Evolutionary conservation across 345 rosid genomes (phyloP).

Genomic region (Sisymbrium irio): DNA sequence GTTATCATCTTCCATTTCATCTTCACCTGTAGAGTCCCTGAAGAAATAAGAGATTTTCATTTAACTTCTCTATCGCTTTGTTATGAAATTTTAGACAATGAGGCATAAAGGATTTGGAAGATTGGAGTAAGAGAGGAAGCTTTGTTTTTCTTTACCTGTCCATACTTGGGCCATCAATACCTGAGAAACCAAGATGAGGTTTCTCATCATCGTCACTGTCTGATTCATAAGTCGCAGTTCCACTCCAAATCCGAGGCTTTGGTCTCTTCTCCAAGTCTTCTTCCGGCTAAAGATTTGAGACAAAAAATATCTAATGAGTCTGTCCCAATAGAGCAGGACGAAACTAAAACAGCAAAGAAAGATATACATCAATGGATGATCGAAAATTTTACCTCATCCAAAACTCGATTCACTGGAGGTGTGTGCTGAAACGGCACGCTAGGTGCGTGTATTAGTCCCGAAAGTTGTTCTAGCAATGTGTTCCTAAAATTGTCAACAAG

Average conservation of each 20-base stretch:
- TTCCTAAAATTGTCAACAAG: conserved; percentile 36
- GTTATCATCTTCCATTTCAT: conserved; percentile 48
- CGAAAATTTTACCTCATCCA: conserved; percentile 28
- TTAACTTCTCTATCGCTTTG: not conserved
- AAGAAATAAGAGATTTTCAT: not conserved
- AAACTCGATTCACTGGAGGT: conserved; percentile 37
- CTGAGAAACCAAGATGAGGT: conserved; percentile 39
- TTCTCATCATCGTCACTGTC: conserved; percentile 75
- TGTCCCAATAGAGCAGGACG: not conserved
- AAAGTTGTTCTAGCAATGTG: conserved; percentile 39
- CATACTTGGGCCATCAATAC: conserved; percentile 33
- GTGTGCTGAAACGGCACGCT: conserved; percentile 42
- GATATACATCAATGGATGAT: not conserved
- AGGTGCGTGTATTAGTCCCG: conserved; percentile 37
- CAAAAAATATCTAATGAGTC: conserved; percentile 6
- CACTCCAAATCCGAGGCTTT: conserved; percentile 84
- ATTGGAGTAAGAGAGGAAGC: not conserved
- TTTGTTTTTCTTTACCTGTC: conserved; percentile 31
- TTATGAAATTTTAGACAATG: conserved; percentile 2
- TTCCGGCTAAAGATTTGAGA: conserved; percentile 25
- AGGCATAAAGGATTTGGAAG: conserved; percentile 1
- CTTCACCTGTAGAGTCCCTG: conserved; percentile 37
- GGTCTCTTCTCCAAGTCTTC: conserved; percentile 41
- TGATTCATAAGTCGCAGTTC: conserved; percentile 65
- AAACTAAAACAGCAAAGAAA: conserved; percentile 19